Conservation (phyloP, 78 protist species). For the Speleostelium caveatum region DNA sequence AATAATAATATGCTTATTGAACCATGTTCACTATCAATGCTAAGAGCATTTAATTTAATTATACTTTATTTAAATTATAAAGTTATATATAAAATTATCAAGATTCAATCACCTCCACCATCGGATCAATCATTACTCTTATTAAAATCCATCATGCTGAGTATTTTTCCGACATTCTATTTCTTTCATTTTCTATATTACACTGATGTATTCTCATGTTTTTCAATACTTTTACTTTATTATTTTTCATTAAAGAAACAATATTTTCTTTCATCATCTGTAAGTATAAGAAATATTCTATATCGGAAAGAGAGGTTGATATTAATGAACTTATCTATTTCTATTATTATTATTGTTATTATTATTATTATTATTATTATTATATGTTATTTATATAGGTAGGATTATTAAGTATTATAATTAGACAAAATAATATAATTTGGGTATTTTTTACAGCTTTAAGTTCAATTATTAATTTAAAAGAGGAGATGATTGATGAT, state of each 20-base stretch:
- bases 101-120: neutral
- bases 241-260: conserved; percentile 8
- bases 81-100: conserved; percentile 3
- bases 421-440: conserved; percentile 64
- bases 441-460: conserved; percentile 62
- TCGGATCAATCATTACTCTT: neutral
- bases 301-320: neutral
- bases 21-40: neutral
- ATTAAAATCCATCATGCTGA: neutral
- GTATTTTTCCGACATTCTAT: conserved; percentile 21
- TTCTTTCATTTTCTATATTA: conserved; percentile 50
- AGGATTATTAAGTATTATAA: conserved; percentile 40
- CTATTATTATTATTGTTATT: too few relatives aligned
- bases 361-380: too few relatives aligned
- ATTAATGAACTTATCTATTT: neutral
- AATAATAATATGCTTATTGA: neutral
- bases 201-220: conserved; percentile 59
- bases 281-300: neutral
- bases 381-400: neutral
- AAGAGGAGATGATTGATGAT: neutral
- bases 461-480: neutral
- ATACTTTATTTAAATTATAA: neutral
- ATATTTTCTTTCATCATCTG: conserved; percentile 25
- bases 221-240: conserved; percentile 23
- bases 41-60: conserved; percentile 27